Conservation (phyloP, 2,329 filamentous ascomycete species). For the Escovopsis weberi region DNA sequence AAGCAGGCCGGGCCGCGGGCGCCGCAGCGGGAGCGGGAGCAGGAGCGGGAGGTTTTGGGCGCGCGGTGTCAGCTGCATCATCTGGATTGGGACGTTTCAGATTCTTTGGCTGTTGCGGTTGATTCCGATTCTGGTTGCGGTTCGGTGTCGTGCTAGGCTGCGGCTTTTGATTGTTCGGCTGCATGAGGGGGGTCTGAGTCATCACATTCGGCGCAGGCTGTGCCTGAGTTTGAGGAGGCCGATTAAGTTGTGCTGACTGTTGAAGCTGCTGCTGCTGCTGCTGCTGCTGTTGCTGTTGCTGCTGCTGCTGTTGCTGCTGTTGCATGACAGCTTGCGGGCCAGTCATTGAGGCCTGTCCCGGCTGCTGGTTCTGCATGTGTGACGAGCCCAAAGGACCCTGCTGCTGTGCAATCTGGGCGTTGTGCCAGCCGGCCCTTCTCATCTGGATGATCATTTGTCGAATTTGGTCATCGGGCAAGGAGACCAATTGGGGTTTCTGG, state of each 20-base stretch:
- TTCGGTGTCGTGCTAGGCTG: constrained; percentile 11
- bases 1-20: constrained; percentile 8
- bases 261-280: constrained; percentile 14
- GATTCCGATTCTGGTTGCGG: constrained; percentile 12
- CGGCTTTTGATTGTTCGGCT: constrained; percentile 16
- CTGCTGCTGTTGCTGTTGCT: constrained; percentile 13
- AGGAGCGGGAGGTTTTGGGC: constrained; percentile 9
- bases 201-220: constrained; percentile 27
- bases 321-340: constrained; percentile 37
- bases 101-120: constrained; percentile 22
- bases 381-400: constrained; percentile 4
- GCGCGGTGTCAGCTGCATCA: constrained; percentile 21
- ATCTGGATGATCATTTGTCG: constrained; percentile 17
- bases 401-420: constrained; percentile 18
- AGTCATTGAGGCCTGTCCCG: constrained; percentile 25
- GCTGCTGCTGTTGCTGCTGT: constrained; percentile 22
- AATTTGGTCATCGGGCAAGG: constrained; percentile 20
- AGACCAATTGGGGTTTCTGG: constrained; percentile 11
- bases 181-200: constrained; percentile 23
- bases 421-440: constrained; percentile 18
- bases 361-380: constrained; percentile 23
- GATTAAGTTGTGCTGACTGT: constrained; percentile 6
- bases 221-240: constrained; percentile 22
- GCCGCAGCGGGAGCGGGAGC: constrained; percentile 6
- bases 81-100: constrained; percentile 38